A percentile compares a stretch with the other conserved stretches of the same genome.
phyloP scores from a whole-genome alignment of 2,329 filamentous ascomycete species.

The Fusarium multiceps region DNA sequence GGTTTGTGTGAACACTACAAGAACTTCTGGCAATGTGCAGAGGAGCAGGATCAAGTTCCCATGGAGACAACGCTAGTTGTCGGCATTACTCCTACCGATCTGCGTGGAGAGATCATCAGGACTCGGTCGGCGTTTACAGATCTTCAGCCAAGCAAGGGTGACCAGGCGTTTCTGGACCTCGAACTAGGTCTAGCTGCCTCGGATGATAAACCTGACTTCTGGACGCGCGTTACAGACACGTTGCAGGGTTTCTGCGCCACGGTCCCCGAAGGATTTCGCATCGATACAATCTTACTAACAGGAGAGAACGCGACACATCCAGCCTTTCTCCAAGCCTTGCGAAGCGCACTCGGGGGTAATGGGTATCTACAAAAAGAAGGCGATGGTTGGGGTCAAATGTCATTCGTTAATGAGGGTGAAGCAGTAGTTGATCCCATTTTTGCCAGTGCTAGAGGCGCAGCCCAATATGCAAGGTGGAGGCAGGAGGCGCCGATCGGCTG shows the following conservation, averaged over 20 bases:
- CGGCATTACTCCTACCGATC: conserved; percentile 4
- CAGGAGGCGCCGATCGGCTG: conserved; percentile 2
- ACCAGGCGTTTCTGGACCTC: not conserved
- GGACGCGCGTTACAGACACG: not conserved
- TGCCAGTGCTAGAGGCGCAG: not conserved
- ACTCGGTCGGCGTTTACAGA: not conserved
- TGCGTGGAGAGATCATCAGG: conserved; percentile 8
- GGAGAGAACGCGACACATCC: conserved; percentile 21
- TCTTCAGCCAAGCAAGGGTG: not conserved
- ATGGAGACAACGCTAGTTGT: not conserved
- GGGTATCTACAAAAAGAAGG: not conserved
- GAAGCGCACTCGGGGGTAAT: not conserved
- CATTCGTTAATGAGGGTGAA: no score
- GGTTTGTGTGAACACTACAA: conserved; percentile 11
- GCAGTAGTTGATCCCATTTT: not conserved
- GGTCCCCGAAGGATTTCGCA: not conserved
- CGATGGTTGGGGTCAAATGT: no score
- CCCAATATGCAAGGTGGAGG: conserved; percentile 5
- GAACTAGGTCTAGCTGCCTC: not conserved
- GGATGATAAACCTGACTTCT: not conserved
- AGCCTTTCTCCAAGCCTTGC: not conserved
- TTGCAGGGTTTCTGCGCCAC: not conserved
- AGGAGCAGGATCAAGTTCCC: not conserved
- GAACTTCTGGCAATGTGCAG: not conserved
- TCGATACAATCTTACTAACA: not conserved